Evolutionary conservation across 305 asterid species (phyloP).

Genomic region (Plantago lanceolata): DNA sequence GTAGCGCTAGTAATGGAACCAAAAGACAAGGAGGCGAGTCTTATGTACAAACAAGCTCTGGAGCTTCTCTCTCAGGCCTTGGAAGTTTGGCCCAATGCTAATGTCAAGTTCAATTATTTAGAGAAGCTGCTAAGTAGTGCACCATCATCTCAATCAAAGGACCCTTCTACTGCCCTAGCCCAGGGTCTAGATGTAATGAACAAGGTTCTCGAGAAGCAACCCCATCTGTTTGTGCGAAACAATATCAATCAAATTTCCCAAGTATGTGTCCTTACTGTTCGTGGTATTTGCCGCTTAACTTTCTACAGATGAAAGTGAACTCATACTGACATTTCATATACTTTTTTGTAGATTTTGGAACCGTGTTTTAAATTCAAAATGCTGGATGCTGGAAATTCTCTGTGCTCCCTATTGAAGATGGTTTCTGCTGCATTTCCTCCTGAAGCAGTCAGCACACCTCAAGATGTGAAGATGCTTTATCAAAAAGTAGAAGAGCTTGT

Average conservation of each 20-base stretch:
- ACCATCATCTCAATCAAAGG: constrained; percentile 95
- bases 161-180: constrained; percentile 94
- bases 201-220: constrained; percentile 95
- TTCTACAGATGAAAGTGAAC: constrained; percentile 12
- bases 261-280: constrained; percentile 41
- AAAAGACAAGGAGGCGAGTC: constrained; percentile 96
- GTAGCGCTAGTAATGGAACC: constrained; percentile 98
- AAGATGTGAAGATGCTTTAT: constrained; percentile 82
- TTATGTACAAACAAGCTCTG: constrained; percentile 96
- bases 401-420: constrained; percentile 93
- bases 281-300: constrained; percentile 26
- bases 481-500: constrained; percentile 96
- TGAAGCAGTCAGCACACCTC: constrained; percentile 67
- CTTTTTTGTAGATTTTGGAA: constrained; percentile 75
- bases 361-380: constrained; percentile 98
- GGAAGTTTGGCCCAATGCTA: constrained; percentile 99
- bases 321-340: constrained; percentile 11
- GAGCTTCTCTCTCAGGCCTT: constrained; percentile 94
- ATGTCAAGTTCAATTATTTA: constrained; percentile 94
- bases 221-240: constrained; percentile 92
- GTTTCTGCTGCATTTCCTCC: constrained; percentile 93
- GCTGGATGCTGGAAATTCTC: constrained; percentile 96
- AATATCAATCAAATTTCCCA: constrained; percentile 89
- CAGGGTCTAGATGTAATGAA: constrained; percentile 99
- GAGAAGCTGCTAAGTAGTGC: constrained; percentile 93